Evolutionary conservation across 2,329 filamentous ascomycete species (phyloP).

Genomic region (Penicillium paneum): DNA sequence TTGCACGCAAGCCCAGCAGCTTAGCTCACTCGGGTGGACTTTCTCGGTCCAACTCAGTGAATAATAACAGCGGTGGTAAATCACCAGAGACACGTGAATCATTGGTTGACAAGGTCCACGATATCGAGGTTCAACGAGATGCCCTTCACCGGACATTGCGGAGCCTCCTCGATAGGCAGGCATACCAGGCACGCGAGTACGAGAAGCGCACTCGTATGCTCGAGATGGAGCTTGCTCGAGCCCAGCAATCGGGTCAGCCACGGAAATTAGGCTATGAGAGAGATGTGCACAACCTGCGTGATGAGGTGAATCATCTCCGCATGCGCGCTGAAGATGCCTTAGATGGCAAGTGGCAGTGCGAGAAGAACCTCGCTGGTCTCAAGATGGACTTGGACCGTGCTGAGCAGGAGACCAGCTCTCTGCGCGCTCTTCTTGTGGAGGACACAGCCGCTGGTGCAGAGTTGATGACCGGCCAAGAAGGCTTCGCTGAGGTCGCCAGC

Average conservation of each 20-base stretch:
- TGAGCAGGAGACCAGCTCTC: slow-evolving; percentile 84
- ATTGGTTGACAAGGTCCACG: slow-evolving; percentile 76
- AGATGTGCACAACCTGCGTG: slow-evolving; percentile 74
- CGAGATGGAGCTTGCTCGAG: slow-evolving; percentile 73
- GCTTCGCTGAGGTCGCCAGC: slow-evolving; percentile 49
- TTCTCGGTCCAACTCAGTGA: slow-evolving; percentile 57
- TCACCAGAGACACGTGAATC: slow-evolving; percentile 63
- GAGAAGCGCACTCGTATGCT: slow-evolving; percentile 74
- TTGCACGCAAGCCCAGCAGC: slow-evolving; percentile 53
- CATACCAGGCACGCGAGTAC: slow-evolving; percentile 78
- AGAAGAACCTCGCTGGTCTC: slow-evolving; percentile 80
- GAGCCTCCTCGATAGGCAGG: slow-evolving; percentile 79
- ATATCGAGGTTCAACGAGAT: slow-evolving; percentile 90
- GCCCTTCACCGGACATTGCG: slow-evolving; percentile 84
- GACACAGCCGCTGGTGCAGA: slow-evolving; percentile 72
- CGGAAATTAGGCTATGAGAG: slow-evolving; percentile 76
- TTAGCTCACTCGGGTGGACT: slow-evolving; percentile 49
- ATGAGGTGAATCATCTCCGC: slow-evolving; percentile 80
- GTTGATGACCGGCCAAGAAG: slow-evolving; percentile 46
- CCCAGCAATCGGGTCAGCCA: slow-evolving; percentile 63
- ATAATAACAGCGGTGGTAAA: slow-evolving; percentile 39
- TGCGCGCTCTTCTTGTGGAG: slow-evolving; percentile 73
- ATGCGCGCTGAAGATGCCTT: slow-evolving; percentile 88
- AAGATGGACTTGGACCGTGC: slow-evolving; percentile 97
- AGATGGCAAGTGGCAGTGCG: slow-evolving; percentile 93